Evolutionary conservation across 331 rosid genomes (phyloP).

Genomic region (Prunus yedoensis): DNA sequence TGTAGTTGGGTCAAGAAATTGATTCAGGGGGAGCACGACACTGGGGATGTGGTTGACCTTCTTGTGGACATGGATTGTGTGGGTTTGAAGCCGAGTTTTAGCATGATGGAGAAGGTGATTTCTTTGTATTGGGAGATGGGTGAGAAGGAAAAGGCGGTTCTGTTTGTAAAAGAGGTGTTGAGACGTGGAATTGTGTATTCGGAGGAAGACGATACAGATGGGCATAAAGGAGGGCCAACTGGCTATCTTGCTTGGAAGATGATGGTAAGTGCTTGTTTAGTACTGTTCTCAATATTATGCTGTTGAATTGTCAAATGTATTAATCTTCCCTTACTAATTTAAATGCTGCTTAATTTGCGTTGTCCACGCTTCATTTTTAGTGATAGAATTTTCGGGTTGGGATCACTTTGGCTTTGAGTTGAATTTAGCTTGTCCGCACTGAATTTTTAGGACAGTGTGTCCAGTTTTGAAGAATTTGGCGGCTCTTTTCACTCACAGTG

Average conservation of each 20-base stretch:
- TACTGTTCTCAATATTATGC: neutral
- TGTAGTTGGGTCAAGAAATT: constrained; percentile 89
- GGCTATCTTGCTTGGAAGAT: constrained; percentile 99
- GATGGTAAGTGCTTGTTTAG: constrained; percentile 57
- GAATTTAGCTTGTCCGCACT: neutral
- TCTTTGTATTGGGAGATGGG: constrained; percentile 96
- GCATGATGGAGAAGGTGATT: constrained; percentile 93
- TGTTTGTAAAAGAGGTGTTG: constrained; percentile 79
- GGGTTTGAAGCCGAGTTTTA: constrained; percentile 84
- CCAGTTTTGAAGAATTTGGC: neutral
- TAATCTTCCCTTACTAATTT: neutral
- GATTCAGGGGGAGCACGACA: constrained; percentile 62
- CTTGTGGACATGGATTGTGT: constrained; percentile 98
- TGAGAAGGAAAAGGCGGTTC: constrained; percentile 52
- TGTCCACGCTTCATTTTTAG: neutral
- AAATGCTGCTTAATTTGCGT: neutral
- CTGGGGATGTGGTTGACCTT: constrained; percentile 81
- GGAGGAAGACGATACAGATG: constrained; percentile 49
- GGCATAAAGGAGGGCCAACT: constrained; percentile 85
- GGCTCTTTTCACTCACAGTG: neutral
- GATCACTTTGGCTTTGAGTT: neutral
- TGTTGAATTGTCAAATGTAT: constrained; percentile 1
- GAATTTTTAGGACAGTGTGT: neutral
- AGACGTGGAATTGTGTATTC: constrained; percentile 55
- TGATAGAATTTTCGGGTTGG: neutral